A percentile compares a stretch with the other conserved stretches of the same genome.
Evolutionary conservation across 345 rosid genomes (phyloP).

Genomic region (Linum usitatissimum): DNA sequence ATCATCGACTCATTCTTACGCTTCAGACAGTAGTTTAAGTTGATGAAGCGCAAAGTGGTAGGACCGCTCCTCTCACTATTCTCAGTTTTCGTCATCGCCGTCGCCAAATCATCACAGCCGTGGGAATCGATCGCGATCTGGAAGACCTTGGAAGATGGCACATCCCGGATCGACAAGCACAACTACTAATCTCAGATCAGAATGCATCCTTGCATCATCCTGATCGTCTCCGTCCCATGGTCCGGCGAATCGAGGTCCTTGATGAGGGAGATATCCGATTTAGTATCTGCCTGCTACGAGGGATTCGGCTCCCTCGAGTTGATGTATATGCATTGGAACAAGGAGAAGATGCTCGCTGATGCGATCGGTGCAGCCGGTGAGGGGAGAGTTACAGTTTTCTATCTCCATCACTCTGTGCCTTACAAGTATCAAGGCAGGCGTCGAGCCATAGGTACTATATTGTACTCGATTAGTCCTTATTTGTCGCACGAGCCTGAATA

Average conservation of each 20-base stretch:
- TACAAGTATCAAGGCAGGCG: slow-evolving; percentile 61
- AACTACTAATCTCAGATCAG: slow-evolving; percentile 84
- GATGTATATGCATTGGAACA: slow-evolving; percentile 45
- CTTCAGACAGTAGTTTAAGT: no score
- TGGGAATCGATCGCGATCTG: background rate
- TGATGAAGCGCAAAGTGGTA: background rate
- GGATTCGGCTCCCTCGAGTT: slow-evolving; percentile 44
- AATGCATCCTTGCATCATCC: slow-evolving; percentile 58
- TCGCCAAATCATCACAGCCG: background rate
- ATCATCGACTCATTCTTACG: no score
- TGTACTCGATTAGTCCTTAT: slow-evolving; percentile 44
- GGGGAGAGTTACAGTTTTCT: slow-evolving; percentile 32
- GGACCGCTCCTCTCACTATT: background rate
- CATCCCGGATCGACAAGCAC: slow-evolving; percentile 48
- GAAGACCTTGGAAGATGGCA: slow-evolving; percentile 38
- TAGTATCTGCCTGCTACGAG: slow-evolving; percentile 22
- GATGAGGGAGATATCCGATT: slow-evolving; percentile 41
- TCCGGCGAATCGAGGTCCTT: slow-evolving; percentile 79
- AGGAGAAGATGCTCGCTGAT: slow-evolving; percentile 52
- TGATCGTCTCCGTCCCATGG: slow-evolving; percentile 76
- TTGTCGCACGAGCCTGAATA: slow-evolving; percentile 36
- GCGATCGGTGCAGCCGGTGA: slow-evolving; percentile 48
- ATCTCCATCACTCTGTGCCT: slow-evolving; percentile 50
- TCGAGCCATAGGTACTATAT: slow-evolving; percentile 43
- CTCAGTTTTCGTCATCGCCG: background rate